These are phyloP conservation scores for Hemisphaericaspora xylofermentans DNA, from an alignment of 1,139 yeast genomes.

Conservation along the genomic window DNA sequence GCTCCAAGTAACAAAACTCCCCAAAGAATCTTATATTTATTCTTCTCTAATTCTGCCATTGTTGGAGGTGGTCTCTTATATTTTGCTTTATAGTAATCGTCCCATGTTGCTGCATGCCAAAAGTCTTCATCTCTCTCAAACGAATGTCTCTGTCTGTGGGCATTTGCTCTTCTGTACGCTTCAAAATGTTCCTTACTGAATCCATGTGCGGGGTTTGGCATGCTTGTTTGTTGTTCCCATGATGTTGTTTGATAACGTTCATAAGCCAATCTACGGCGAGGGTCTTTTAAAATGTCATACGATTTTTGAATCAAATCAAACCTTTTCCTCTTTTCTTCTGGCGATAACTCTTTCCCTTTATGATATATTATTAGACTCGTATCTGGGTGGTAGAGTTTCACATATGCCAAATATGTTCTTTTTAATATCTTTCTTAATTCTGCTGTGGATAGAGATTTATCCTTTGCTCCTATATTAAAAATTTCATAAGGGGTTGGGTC, in stretches of 20 bases:
- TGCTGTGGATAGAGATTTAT: constrained; percentile 14
- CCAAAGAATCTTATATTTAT: constrained; percentile 45
- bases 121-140: constrained; percentile 46
- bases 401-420: constrained; percentile 57
- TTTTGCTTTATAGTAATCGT: constrained; percentile 53
- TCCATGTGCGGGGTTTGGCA: constrained; percentile 4
- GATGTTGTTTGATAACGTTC: constrained; percentile 25
- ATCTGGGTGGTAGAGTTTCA: constrained; percentile 90
- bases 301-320: constrained; percentile 75
- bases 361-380: constrained; percentile 32
- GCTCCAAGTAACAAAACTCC: constrained; percentile 43
- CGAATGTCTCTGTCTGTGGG: constrained; percentile 33
- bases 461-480: constrained; percentile 40
- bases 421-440: constrained; percentile 51
- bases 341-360: constrained; percentile 28
- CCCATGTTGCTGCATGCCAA: constrained; percentile 75
- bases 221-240: constrained; percentile 23
- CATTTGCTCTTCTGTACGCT: constrained; percentile 42
- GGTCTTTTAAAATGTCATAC: constrained; percentile 66
- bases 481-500: constrained; percentile 77
- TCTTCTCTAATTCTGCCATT: constrained; percentile 42
- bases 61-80: constrained; percentile 41
- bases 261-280: constrained; percentile 40
- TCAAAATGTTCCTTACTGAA: constrained; percentile 25
- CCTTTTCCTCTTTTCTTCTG: constrained; percentile 50